Evolutionary conservation across 257 asterid genomes (phyloP), one percentile per base, ranked within the genome.

Genomic region (Solanum peruvianum): DNA sequence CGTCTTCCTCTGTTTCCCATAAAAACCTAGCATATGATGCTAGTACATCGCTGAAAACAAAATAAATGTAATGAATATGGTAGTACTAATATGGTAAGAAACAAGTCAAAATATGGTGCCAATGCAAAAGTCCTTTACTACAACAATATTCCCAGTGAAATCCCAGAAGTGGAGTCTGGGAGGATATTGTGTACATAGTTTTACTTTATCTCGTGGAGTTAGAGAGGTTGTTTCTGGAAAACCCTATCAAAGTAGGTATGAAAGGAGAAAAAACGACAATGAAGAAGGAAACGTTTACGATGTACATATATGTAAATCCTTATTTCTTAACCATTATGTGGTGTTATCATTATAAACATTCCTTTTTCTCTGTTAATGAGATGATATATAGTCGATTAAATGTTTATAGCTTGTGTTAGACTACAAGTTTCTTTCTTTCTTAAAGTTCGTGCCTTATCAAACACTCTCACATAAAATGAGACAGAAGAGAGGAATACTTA

Each of bases 21-120:
- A 97, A 91, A 87, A 95, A 97, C 86, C 92, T 92, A 39, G 98
- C 97, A 86, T 93, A 92, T 78, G 97, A 95, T 67, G 96, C 97
- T 83, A 90, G 97, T 86, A 95, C 93, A 89, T 94, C 56, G 87
- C 98, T 97, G 93, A 71, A 87, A 89, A 86, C 49, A 76, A 76
- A 41, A 69, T 6, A 13, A 62, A 23, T 62, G 12, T 62, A 23
- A 23, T 10, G 69, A 62, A 62, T 62, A 10, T 23, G 31, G 69
- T 4, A 62, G 31, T 62, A 23, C 69, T 21, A 58, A 7, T 60
- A 27, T 27, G 27, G 6, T 29, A 67, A 13, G 75, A 67, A 67
- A 29, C 39, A 13, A 67, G 23, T 29, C 18, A 67, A 29, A 69
- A 62, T 62, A 62, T 62, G 0, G 14, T 1, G 69, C 6, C 2